Evolutionary conservation across 2,329 filamentous ascomycete genomes (phyloP).

Genomic region (Xylaria sp.): DNA sequence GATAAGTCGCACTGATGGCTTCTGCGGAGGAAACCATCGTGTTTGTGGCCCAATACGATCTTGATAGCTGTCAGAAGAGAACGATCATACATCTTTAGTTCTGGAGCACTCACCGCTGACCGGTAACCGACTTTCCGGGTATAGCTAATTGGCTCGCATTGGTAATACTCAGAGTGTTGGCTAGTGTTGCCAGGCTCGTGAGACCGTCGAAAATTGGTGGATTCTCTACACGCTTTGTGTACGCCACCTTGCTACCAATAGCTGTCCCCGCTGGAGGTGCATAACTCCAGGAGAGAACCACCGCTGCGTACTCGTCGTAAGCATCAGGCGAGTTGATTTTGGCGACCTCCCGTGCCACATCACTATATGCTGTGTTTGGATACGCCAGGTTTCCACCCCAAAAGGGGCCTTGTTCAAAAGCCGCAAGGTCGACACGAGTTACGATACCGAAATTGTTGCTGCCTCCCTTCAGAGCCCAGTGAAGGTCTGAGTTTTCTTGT

Average conservation of each 20-base stretch:
- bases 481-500: not conserved
- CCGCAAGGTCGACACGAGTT: constrained; percentile 31
- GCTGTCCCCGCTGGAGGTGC: not conserved
- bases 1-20: constrained; percentile 6
- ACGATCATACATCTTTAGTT: not conserved
- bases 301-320: constrained; percentile 10
- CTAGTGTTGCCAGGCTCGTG: not conserved
- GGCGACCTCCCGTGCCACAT: not conserved
- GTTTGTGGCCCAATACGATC: constrained; percentile 3
- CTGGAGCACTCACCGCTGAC: not conserved
- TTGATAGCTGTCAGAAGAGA: not conserved
- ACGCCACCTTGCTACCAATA: constrained; percentile 3
- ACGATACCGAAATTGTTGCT: constrained; percentile 21
- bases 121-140: not conserved
- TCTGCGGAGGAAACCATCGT: constrained; percentile 6
- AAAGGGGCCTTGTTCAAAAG: constrained; percentile 19
- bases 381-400: not conserved
- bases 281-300: not conserved
- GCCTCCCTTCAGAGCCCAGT: not conserved
- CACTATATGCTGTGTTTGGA: not conserved
- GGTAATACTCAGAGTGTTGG: not conserved
- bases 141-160: not conserved
- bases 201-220: constrained; percentile 17
- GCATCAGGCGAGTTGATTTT: not conserved
- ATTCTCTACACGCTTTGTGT: constrained; percentile 15